Conservation (phyloP, 2,329 filamentous ascomycete species). For the Proliferodiscus dingleyae region DNA sequence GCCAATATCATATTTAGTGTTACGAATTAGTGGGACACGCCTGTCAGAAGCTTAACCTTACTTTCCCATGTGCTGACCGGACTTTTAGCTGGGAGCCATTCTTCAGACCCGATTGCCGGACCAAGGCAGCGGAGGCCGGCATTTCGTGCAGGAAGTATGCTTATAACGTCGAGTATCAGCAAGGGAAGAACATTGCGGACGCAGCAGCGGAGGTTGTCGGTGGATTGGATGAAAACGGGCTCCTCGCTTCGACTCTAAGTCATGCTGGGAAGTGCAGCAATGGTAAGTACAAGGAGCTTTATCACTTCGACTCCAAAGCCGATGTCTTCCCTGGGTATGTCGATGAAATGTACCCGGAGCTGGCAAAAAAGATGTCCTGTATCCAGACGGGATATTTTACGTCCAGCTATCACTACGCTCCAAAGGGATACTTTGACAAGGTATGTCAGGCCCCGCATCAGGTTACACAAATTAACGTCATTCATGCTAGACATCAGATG, state of each 20-base stretch:
- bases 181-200: conserved; percentile 52
- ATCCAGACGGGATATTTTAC: conserved; percentile 32
- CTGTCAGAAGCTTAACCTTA: too few species aligned
- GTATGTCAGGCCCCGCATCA: conserved; percentile 28
- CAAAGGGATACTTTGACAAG: conserved; percentile 42
- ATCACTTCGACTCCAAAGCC: conserved; percentile 50
- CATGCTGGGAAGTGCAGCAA: conserved; percentile 42
- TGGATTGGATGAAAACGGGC: conserved; percentile 39
- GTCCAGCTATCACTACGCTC: conserved; percentile 43
- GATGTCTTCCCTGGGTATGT: conserved; percentile 43
- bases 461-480: not conserved
- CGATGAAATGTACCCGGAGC: conserved; percentile 35
- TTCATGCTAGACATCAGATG: conserved; percentile 33
- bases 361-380: conserved; percentile 45
- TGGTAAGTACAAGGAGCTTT: conserved; percentile 43
- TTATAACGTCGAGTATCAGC: conserved; percentile 44
- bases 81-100: conserved; percentile 19
- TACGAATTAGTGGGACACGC: too few species aligned
- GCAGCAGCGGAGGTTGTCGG: conserved; percentile 41
- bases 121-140: conserved; percentile 29
- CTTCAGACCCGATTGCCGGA: not conserved
- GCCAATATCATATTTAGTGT: conserved; percentile 36
- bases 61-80: too few species aligned
- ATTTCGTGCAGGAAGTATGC: conserved; percentile 24
- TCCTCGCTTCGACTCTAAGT: conserved; percentile 42